Evolutionary conservation across 192 early-diverging fungal genomes (phyloP).

Genomic region (Coemansia sp.): DNA sequence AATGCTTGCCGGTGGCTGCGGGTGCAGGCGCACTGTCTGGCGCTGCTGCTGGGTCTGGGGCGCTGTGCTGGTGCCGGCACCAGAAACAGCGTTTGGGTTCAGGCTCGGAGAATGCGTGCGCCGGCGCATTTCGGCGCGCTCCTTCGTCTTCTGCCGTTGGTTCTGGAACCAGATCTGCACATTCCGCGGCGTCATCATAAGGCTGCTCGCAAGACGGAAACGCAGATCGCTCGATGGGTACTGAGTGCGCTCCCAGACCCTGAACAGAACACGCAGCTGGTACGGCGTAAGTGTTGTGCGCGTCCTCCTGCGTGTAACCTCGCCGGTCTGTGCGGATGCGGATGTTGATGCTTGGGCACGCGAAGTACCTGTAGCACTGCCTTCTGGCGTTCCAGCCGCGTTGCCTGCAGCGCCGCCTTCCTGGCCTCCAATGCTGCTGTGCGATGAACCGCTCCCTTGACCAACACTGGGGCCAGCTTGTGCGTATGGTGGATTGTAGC

Average conservation of each 20-base stretch:
- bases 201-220: conserved; percentile 63
- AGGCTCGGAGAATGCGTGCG: conserved; percentile 49
- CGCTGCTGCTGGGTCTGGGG: conserved; percentile 20
- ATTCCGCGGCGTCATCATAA: conserved; percentile 79
- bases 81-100: conserved; percentile 11
- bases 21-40: conserved; percentile 9
- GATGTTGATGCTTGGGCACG: conserved; percentile 2
- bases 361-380: not conserved
- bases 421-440: conserved; percentile 22
- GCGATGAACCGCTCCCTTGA: conserved; percentile 26
- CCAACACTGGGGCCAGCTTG: not conserved
- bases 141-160: conserved; percentile 72
- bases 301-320: conserved; percentile 46
- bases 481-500: not conserved
- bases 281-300: conserved; percentile 62
- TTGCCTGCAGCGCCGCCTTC: conserved; percentile 13
- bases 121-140: conserved; percentile 55
- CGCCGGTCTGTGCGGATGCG: conserved; percentile 13
- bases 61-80: conserved; percentile 4
- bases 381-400: not conserved
- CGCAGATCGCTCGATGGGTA: conserved; percentile 77
- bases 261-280: conserved; percentile 59
- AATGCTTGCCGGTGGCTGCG: conserved; percentile 6
- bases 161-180: conserved; percentile 97
- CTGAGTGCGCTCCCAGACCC: conserved; percentile 64